A percentile compares a stretch with the other conserved stretches of the same genome.
These are phyloP conservation scores for Hypoxylon sp. DNA, from an alignment of 2,329 filamentous ascomycete genomes.

Conservation along the genomic window DNA sequence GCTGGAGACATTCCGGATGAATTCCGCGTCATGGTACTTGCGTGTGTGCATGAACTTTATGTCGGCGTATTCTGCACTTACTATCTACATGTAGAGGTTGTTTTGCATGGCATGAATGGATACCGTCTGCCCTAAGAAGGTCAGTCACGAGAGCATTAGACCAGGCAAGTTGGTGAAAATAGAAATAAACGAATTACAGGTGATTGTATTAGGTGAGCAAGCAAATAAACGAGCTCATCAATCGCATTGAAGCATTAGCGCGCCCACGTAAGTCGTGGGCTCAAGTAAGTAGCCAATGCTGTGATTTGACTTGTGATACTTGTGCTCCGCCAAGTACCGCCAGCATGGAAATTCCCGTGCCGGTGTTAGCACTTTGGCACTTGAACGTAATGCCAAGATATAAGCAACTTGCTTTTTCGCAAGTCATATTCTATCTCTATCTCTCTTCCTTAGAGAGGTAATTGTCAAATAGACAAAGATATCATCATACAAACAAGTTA, in stretches of 20 bases:
- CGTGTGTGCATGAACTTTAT: neutral
- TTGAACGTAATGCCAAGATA: slow-evolving; percentile 3
- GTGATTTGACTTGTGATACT: slow-evolving; percentile 12
- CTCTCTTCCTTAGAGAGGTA: neutral
- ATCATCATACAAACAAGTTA: neutral
- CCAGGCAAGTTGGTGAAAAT: neutral
- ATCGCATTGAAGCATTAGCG: neutral
- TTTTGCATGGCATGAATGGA: slow-evolving; percentile 21
- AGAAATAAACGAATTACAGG: neutral
- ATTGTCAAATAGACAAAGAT: neutral
- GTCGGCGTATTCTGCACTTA: slow-evolving; percentile 26
- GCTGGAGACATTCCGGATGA: slow-evolving; percentile 20
- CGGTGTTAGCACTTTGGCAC: neutral
- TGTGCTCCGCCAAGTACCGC: neutral
- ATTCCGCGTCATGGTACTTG: slow-evolving; percentile 1
- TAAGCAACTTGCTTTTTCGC: neutral
- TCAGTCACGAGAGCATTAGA: slow-evolving; percentile 10
- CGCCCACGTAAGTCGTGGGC: neutral
- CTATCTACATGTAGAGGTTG: slow-evolving; percentile 13
- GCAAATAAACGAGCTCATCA: slow-evolving; percentile 1
- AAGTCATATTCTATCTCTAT: neutral
- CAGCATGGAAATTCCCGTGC: neutral
- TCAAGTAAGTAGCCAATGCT: neutral
- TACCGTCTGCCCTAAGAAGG: slow-evolving; percentile 15
- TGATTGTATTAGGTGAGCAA: neutral